These are phyloP conservation scores for Sarocladium brachiariae DNA, from an alignment of 2,329 filamentous ascomycete species.

Conservation along the genomic window DNA sequence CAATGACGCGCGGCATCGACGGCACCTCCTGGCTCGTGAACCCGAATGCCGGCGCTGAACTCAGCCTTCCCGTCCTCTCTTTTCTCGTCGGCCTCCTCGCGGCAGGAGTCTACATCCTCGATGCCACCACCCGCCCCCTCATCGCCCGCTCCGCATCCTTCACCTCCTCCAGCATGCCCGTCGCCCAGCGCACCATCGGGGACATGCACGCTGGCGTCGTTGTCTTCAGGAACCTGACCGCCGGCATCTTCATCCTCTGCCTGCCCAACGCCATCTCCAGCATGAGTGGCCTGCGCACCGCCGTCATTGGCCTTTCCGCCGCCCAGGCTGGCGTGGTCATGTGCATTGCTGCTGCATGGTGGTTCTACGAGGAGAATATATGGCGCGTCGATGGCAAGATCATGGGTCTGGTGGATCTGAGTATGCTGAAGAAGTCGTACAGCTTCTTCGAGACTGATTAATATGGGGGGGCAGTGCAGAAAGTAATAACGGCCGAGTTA, in stretches of 20 bases:
- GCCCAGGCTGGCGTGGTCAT: conserved; percentile 33
- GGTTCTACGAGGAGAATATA: conserved; percentile 34
- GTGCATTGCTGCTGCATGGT: conserved; percentile 30
- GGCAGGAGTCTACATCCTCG: conserved; percentile 32
- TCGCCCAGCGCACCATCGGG: conserved; percentile 32
- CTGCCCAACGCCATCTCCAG: conserved; percentile 30
- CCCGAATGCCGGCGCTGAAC: conserved; percentile 18
- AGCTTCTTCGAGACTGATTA: conserved; percentile 41
- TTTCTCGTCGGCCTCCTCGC: conserved; percentile 42
- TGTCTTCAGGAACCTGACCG: conserved; percentile 26
- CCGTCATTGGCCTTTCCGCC: conserved; percentile 34
- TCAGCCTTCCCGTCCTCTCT: conserved; percentile 34
- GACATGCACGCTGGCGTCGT: conserved; percentile 9
- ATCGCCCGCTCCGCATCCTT: conserved; percentile 42
- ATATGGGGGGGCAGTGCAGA: neutral
- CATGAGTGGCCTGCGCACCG: conserved; percentile 28
- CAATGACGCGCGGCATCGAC: conserved; percentile 22
- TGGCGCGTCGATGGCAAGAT: conserved; percentile 37
- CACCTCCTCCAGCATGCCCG: conserved; percentile 38
- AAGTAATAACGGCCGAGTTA: neutral
- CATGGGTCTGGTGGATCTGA: conserved; percentile 40
- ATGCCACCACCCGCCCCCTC: conserved; percentile 33
- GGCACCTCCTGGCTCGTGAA: conserved; percentile 19
- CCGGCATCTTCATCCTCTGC: conserved; percentile 36
- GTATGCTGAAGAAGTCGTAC: conserved; percentile 31